Evolutionary conservation across 192 early-diverging fungal genomes (phyloP), one percentile per base, ranked within the genome.

Genomic region (Coemansia sp.): DNA sequence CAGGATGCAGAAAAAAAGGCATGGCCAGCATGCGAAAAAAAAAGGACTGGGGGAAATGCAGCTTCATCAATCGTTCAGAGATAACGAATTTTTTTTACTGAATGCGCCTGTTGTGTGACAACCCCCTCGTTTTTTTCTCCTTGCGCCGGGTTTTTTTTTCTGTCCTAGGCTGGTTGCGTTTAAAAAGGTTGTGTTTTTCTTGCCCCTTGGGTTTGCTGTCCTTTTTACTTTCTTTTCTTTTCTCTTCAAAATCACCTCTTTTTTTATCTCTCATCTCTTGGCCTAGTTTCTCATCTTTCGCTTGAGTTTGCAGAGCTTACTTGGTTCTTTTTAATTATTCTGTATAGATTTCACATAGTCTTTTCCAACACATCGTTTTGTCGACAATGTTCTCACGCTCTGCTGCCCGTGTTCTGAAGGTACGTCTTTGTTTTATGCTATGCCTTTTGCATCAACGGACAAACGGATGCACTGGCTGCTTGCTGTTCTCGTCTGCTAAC

Each of bases 351-450:
- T 18, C 17, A 20, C 45, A 20, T 36, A 10, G 32, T n/a, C 36
- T 40, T 33, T 61, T 57, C 31, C 18, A 56, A 7, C 18, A 32
- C 5, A n/a, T 29, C 16, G 22, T 22, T 59, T 33, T 60, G 1
- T 67, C 48, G 8, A 71, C 48, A 51, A 72, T 72, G 71, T 72
- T 72, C 36, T 72, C 71, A 51, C 60, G 71, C 56, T 48, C 64
- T 52, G 64, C 71, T n/a, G 29, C 71, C 36, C 71, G 64, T 49
- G 71, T 61, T 34, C 52, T 72, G 17, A 72, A 72, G 70, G 69
- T 71, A 71, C 32, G 69, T 32, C 1, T 48, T 25, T 51, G 31
- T 55, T 8, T 22, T 57, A 25, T 16, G 12, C 51, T 12, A 14
- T 18, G 48, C 42, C 16, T 45, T 16, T 8, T 45, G 10, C 42